These are phyloP conservation scores for Hericium coralloides DNA, from an alignment of 768 basidiomycete species.

Conservation along the genomic window DNA sequence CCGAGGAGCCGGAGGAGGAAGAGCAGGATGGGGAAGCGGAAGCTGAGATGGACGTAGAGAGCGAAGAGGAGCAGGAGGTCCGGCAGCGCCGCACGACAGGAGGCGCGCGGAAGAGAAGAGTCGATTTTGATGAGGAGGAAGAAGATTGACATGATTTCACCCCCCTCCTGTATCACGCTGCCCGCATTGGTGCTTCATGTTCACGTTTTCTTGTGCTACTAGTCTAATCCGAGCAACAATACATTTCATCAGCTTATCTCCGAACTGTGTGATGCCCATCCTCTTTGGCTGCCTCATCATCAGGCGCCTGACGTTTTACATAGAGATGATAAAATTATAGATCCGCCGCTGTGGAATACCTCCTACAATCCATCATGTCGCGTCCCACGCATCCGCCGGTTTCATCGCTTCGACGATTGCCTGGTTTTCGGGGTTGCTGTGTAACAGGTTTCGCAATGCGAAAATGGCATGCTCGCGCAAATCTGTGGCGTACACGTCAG, in stretches of 20 bases:
- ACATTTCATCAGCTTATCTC: background rate
- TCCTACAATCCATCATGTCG: conserved; percentile 27
- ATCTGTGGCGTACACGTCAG: conserved; percentile 36
- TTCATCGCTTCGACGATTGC: conserved; percentile 65
- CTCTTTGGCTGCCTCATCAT: background rate
- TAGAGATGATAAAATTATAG: conserved; percentile 7
- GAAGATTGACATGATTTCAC: conserved; percentile 24
- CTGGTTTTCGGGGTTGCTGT: conserved; percentile 74
- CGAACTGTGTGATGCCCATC: background rate
- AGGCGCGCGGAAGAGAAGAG: conserved; percentile 44
- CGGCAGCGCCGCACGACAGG: conserved; percentile 46
- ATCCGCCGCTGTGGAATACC: conserved; percentile 30
- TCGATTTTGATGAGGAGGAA: conserved; percentile 59
- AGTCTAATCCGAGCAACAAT: background rate
- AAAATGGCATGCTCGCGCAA: conserved; percentile 90
- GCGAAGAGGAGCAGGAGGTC: conserved; percentile 62
- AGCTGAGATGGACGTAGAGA: conserved; percentile 64
- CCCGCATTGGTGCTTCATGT: background rate
- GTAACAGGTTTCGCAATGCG: conserved; percentile 68
- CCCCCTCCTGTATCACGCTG: background rate
- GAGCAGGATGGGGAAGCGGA: conserved; percentile 20
- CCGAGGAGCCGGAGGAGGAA: conserved; percentile 19
- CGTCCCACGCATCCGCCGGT: conserved; percentile 50
- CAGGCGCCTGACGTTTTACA: background rate
- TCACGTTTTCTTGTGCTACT: background rate